Base-by-base conservation (phyloP, 2,329 filamentous ascomycete genomes). In the Nigrograna mackinnonii region DNA sequence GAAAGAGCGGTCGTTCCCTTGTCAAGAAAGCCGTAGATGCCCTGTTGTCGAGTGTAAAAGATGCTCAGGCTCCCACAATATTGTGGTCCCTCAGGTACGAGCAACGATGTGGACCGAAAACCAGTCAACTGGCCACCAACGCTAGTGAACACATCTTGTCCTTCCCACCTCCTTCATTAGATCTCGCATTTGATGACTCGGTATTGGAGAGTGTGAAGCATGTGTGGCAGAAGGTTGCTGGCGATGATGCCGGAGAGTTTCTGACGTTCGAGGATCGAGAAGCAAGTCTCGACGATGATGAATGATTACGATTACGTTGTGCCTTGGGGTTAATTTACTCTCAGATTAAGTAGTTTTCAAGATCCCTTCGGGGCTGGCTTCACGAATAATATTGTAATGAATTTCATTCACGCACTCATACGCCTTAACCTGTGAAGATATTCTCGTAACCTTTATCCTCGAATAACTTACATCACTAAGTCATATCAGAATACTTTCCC, bases 251-350 rank as follows among this genome's bases (percentile, higher is more conserved):
- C 1, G 72, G 72, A 14, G 68, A 79, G 33, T 96, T 94, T 57
- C 84, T 96, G 80, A 74, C 79, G 16, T 96, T 96, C 64, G 80
- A 85, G 36, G 87, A 94, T 46, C 79, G 89, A 18, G 85, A 91
- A 60, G 79, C 79, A 22, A 83, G 87, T 41, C 79, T 82, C 26
- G 77, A 81, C 41, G 66, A 74, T 36, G 79, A 79, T 49, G 72
- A 80, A 17, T 62, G 19, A 44, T 33, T n/a, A n/a, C n/a, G n/a
- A n/a, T n/a, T n/a, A n/a, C n/a, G n/a, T n/a, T n/a, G n/a, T n/a
- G n/a, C n/a, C n/a, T n/a, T n/a, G n/a, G n/a, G n/a, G n/a, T n/a
- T n/a, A n/a, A n/a, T n/a, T n/a, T n/a, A n/a, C n/a, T n/a, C n/a
- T n/a, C n/a, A n/a, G n/a, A n/a, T n/a, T n/a, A n/a, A n/a, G n/a